phyloP scores from a whole-genome alignment of 2,329 filamentous ascomycete species.

The Calonectria pseudoreteaudii region DNA sequence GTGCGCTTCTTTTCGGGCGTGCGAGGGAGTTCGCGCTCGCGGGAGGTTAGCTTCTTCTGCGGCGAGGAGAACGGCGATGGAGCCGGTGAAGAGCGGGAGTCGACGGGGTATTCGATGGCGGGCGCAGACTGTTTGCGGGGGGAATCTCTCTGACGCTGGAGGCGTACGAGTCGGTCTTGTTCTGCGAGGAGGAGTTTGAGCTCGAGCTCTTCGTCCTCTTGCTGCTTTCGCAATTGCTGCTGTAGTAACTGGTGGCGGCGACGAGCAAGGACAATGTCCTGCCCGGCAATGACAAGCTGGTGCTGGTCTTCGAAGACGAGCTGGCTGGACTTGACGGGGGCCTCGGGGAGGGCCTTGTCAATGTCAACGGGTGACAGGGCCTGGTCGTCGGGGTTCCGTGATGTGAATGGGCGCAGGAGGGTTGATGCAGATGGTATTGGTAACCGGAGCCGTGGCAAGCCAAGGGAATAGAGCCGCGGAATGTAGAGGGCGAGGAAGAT shows the following conservation, averaged over 20 bases:
- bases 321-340: conserved; percentile 38
- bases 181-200: conserved; percentile 32
- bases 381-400: conserved; percentile 23
- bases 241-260: conserved; percentile 35
- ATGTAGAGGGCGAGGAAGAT: conserved; percentile 65
- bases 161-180: conserved; percentile 27
- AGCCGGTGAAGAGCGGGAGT: conserved; percentile 11
- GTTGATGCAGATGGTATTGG: conserved; percentile 43
- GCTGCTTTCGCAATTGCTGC: conserved; percentile 32
- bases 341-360: conserved; percentile 44
- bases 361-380: conserved; percentile 15
- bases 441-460: conserved; percentile 51
- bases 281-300: conserved; percentile 46
- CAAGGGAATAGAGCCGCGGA: conserved; percentile 48
- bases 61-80: conserved; percentile 7
- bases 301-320: conserved; percentile 50
- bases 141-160: conserved; percentile 25
- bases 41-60: conserved; percentile 19
- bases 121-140: not conserved
- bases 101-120: conserved; percentile 8
- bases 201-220: conserved; percentile 34
- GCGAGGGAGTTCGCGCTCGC: conserved; percentile 18
- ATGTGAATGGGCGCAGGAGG: conserved; percentile 33
- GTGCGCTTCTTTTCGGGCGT: conserved; percentile 24
- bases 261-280: conserved; percentile 44